phyloP scores from a whole-genome alignment of 2,329 filamentous ascomycete genomes.

The Chrysoporthe puriensis region DNA sequence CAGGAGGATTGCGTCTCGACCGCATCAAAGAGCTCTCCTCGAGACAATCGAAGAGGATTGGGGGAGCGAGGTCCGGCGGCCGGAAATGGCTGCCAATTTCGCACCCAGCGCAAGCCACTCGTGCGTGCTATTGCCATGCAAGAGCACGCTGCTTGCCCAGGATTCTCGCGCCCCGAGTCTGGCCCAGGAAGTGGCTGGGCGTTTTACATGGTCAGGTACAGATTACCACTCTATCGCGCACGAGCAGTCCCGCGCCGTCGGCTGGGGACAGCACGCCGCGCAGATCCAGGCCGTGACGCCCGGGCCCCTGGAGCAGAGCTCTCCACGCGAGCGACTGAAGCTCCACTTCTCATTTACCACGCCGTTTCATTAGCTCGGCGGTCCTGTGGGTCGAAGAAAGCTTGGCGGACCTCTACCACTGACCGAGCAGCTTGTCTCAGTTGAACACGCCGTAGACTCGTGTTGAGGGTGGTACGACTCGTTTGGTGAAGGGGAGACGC shows the following conservation, averaged over 20 bases:
- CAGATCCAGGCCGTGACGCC: background rate
- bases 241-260: background rate
- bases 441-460: background rate
- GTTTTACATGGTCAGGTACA: background rate
- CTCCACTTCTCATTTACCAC: slow-evolving; percentile 6
- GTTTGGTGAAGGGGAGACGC: background rate
- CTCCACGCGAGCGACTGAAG: background rate
- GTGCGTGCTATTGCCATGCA: background rate
- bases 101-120: background rate
- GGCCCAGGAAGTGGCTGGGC: background rate
- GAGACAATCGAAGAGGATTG: too few relatives aligned
- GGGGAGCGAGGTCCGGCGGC: background rate
- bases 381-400: background rate
- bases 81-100: background rate
- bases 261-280: background rate
- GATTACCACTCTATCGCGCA: background rate
- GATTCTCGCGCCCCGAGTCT: background rate
- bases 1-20: background rate
- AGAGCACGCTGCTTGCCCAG: background rate
- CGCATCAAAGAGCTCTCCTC: too few relatives aligned
- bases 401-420: background rate
- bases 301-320: too few relatives aligned
- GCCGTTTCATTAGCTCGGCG: slow-evolving; percentile 2
- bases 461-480: background rate
- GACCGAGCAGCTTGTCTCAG: background rate